A percentile compares a stretch with the other conserved stretches of the same genome.
Conservation (phyloP, 495 filamentous ascomycete genomes). For the Aspergillus steynii region DNA sequence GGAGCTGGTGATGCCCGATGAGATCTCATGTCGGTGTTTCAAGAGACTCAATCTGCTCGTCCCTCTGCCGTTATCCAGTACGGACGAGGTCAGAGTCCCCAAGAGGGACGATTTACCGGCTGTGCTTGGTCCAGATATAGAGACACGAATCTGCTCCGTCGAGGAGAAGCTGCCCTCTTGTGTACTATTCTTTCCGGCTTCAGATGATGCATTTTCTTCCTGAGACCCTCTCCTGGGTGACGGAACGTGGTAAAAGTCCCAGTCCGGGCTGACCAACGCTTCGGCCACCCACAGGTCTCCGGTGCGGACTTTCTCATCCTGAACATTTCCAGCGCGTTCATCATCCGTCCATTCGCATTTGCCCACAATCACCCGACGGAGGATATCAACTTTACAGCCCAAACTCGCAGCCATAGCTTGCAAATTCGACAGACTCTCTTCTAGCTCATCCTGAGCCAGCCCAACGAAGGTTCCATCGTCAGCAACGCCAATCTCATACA, state of each 20-base stretch:
- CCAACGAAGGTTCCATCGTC: conserved; percentile 93
- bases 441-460: conserved; percentile 84
- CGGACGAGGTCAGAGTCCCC: conserved; percentile 83
- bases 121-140: conserved; percentile 85
- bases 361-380: conserved; percentile 82
- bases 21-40: conserved; percentile 93
- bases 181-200: conserved; percentile 1
- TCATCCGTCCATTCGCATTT: conserved; percentile 75
- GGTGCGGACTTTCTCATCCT: conserved; percentile 11
- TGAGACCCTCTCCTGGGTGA: conserved; percentile 3
- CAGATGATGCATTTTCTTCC: background rate
- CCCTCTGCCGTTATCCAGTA: conserved; percentile 88
- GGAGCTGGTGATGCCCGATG: conserved; percentile 87
- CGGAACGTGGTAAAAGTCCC: conserved; percentile 40
- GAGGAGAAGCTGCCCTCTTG: conserved; percentile 32
- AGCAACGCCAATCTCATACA: conserved; percentile 95
- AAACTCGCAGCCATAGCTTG: conserved; percentile 88
- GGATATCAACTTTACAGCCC: conserved; percentile 82
- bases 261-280: conserved; percentile 69
- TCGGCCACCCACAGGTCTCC: conserved; percentile 86
- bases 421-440: conserved; percentile 82
- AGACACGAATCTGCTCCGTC: conserved; percentile 83
- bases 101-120: conserved; percentile 92
- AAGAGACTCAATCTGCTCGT: conserved; percentile 83
- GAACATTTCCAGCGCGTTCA: conserved; percentile 23